phyloP scores from a whole-genome alignment of 306 rosid genomes.

The Ormosia emarginata region DNA sequence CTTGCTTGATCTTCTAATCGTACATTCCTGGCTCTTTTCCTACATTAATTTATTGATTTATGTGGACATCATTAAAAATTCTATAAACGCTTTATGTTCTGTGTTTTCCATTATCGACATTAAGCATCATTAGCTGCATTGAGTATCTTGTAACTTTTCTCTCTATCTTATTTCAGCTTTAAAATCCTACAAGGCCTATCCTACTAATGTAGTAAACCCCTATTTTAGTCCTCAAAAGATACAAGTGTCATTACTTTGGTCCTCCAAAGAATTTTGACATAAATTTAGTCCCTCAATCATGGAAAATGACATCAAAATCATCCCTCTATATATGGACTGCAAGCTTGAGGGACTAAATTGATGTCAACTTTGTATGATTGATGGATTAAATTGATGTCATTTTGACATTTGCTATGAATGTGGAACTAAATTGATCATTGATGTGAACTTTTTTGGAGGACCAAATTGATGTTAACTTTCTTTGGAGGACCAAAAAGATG shows the following conservation, averaged over 20 bases:
- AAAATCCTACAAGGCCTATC: not conserved
- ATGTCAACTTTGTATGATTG: too few species aligned
- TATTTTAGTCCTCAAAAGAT: too few species aligned
- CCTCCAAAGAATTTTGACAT: too few species aligned
- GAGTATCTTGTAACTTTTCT: conserved; percentile 5
- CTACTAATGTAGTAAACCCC: too few species aligned
- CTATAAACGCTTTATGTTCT: not conserved
- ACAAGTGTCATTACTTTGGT: too few species aligned
- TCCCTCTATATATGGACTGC: too few species aligned
- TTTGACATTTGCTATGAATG: too few species aligned
- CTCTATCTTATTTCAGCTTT: conserved; percentile 16
- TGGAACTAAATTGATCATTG: not conserved
- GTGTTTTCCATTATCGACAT: not conserved
- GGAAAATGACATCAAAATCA: too few species aligned
- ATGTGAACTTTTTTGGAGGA: not conserved
- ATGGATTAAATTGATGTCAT: too few species aligned
- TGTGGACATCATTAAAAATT: not conserved
- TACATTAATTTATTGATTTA: not conserved
- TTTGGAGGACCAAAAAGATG: not conserved
- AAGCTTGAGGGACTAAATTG: too few species aligned
- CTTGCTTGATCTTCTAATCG: not conserved
- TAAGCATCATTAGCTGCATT: not conserved
- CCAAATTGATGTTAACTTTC: not conserved
- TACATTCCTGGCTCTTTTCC: not conserved
- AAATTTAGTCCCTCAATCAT: too few species aligned